phyloP scores from a whole-genome alignment of 1,284 basidiomycete species.

The Pseudomicrostroma phylloplanum region DNA sequence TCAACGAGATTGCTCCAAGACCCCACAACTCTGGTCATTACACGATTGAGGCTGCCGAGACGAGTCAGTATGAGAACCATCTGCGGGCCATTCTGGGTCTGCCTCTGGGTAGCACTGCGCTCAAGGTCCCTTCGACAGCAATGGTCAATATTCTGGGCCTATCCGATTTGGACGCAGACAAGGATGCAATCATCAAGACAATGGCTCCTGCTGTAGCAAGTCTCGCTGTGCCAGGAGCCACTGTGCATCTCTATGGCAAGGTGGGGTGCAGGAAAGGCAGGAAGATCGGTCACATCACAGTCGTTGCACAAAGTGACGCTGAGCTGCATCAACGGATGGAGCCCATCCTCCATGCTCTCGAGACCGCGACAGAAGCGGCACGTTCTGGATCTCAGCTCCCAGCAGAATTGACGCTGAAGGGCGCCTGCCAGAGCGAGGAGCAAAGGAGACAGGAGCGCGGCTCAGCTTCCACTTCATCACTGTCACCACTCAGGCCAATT shows the following conservation, averaged over 20 bases:
- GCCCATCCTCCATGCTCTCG: slow-evolving; percentile 36
- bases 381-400: slow-evolving; percentile 25
- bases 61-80: slow-evolving; percentile 97
- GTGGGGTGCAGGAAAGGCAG: slow-evolving; percentile 77
- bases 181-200: slow-evolving; percentile 43
- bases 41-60: slow-evolving; percentile 95
- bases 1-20: slow-evolving; percentile 98
- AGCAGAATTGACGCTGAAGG: slow-evolving; percentile 23
- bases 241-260: slow-evolving; percentile 90
- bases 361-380: slow-evolving; percentile 35
- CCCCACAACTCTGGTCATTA: slow-evolving; percentile 99
- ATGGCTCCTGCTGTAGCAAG: slow-evolving; percentile 41
- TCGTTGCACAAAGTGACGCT: slow-evolving; percentile 77
- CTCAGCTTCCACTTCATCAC: slow-evolving; percentile 56
- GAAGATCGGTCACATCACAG: slow-evolving; percentile 96
- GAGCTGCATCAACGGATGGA: slow-evolving; percentile 59
- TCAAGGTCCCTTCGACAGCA: slow-evolving; percentile 78
- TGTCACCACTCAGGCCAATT: slow-evolving; percentile 43
- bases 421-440: slow-evolving; percentile 14
- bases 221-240: slow-evolving; percentile 64
- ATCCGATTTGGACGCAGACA: slow-evolving; percentile 41
- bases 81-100: slow-evolving; percentile 88
- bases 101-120: slow-evolving; percentile 78
- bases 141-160: slow-evolving; percentile 85
- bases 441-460: neutral